Evolutionary conservation across 306 rosid species (phyloP).

Genomic region (Trichosanthes truncata): DNA sequence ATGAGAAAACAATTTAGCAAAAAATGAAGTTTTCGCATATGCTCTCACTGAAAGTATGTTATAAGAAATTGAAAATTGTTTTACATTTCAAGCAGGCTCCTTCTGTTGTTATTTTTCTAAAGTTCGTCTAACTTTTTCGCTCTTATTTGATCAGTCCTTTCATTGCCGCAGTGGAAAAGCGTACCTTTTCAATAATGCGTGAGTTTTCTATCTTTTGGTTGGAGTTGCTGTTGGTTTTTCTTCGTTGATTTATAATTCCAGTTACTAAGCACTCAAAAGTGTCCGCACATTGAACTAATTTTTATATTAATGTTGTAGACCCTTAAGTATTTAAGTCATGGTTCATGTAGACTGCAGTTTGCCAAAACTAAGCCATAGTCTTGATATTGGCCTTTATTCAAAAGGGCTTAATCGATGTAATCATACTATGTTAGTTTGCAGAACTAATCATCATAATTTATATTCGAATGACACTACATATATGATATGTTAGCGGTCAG

Average conservation of each 20-base stretch:
- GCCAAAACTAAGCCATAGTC: not conserved
- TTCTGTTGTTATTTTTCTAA: not conserved
- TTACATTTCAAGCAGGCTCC: not conserved
- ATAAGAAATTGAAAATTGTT: not conserved
- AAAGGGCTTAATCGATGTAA: not conserved
- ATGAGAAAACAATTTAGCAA: not conserved
- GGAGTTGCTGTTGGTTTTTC: not conserved
- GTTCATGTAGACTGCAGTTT: not conserved
- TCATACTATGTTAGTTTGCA: not conserved
- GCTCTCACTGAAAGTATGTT: not conserved
- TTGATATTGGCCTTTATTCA: not conserved
- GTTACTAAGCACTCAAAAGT: not conserved
- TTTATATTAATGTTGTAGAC: not conserved
- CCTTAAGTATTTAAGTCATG: not conserved
- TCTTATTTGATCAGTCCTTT: constrained; percentile 39
- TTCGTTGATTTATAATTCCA: not conserved
- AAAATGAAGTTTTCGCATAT: not conserved
- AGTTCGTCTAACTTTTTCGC: not conserved
- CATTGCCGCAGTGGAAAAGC: constrained; percentile 74
- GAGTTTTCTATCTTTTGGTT: constrained; percentile 26
- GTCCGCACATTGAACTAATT: not conserved
- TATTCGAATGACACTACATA: not conserved
- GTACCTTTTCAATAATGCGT: constrained; percentile 68
- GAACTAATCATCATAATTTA: not conserved
- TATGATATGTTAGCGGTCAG: not conserved